These are phyloP conservation scores for Gloeopeniophorella convolvens DNA, from an alignment of 768 basidiomycete species.

Conservation along the genomic window DNA sequence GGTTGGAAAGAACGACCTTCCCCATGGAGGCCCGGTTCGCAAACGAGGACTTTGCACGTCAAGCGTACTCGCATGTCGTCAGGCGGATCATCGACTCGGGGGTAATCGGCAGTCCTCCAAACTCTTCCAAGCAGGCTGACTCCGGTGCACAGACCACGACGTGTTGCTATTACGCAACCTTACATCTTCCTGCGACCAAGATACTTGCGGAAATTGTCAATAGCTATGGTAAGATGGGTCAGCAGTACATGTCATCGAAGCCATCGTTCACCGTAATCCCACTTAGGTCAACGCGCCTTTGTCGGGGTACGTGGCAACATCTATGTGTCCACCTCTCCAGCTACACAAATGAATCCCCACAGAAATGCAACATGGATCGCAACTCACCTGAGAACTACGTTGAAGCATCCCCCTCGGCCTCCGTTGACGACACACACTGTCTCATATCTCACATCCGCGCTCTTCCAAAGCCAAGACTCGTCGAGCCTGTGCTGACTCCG, in stretches of 20 bases:
- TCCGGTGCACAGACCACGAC: conserved; percentile 71
- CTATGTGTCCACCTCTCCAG: neutral
- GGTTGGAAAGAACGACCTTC: conserved; percentile 82
- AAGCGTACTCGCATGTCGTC: conserved; percentile 66
- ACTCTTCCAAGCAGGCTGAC: neutral
- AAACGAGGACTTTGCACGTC: conserved; percentile 61
- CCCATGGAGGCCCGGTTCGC: conserved; percentile 77
- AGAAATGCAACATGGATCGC: conserved; percentile 91
- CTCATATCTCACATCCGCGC: conserved; percentile 66
- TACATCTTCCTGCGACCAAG: conserved; percentile 79
- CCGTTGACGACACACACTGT: conserved; percentile 53
- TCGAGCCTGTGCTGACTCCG: conserved; percentile 89
- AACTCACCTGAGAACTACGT: conserved; percentile 62
- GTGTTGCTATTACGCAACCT: conserved; percentile 82
- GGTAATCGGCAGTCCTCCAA: conserved; percentile 39
- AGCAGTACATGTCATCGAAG: too few species aligned
- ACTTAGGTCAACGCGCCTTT: conserved; percentile 74
- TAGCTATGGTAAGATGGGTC: conserved; percentile 40
- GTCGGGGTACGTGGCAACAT: conserved; percentile 62
- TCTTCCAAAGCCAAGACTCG: conserved; percentile 50
- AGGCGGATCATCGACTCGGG: conserved; percentile 64
- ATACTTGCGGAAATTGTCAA: conserved; percentile 71
- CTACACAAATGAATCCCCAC: conserved; percentile 1
- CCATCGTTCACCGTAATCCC: neutral
- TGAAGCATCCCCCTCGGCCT: conserved; percentile 52